Percentiles rank a stretch among this genome's conserved stretches.
phyloP scores from a whole-genome alignment of 2,329 filamentous ascomycete species.

The Decorospora gaudefroyi region DNA sequence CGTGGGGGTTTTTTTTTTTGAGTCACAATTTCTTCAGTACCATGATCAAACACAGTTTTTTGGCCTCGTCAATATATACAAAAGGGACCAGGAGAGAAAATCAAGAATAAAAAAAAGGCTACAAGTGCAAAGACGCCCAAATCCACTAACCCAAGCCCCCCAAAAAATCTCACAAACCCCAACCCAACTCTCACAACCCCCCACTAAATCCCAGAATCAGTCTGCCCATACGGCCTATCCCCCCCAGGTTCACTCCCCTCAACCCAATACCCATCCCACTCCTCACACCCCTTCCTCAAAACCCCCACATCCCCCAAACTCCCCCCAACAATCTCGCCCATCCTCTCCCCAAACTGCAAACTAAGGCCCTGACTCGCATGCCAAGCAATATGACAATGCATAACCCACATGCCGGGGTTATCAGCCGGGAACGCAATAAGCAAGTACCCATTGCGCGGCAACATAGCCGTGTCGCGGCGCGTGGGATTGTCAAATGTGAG shows the following conservation, averaged over 20 bases:
- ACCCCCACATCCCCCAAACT: slow-evolving; percentile 26
- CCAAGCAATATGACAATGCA: slow-evolving; percentile 46
- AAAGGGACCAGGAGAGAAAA: too few species aligned
- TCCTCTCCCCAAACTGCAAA: slow-evolving; percentile 58
- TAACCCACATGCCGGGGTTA: slow-evolving; percentile 56
- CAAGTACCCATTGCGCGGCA: slow-evolving; percentile 50
- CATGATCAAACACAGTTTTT: too few species aligned
- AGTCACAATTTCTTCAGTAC: too few species aligned
- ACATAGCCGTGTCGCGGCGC: slow-evolving; percentile 47
- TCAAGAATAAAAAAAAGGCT: too few species aligned
- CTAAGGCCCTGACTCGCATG: slow-evolving; percentile 51
- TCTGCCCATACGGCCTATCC: slow-evolving; percentile 38
- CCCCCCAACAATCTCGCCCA: slow-evolving; percentile 30
- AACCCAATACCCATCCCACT: slow-evolving; percentile 44
- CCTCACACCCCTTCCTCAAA: slow-evolving; percentile 35
- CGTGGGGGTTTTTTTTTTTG: too few species aligned
- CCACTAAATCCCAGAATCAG: slow-evolving; percentile 39
- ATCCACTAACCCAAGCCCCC: too few species aligned
- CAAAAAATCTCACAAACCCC: too few species aligned
- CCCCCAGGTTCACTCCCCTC: slow-evolving; percentile 19
- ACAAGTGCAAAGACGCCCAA: too few species aligned
- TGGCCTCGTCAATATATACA: too few species aligned
- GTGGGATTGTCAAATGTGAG: slow-evolving; percentile 48
- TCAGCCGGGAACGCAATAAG: slow-evolving; percentile 59
- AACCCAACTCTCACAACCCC: too few species aligned